Evolutionary conservation across 2,329 filamentous ascomycete genomes (phyloP).

Genomic region (Plenodomus lindquistii): DNA sequence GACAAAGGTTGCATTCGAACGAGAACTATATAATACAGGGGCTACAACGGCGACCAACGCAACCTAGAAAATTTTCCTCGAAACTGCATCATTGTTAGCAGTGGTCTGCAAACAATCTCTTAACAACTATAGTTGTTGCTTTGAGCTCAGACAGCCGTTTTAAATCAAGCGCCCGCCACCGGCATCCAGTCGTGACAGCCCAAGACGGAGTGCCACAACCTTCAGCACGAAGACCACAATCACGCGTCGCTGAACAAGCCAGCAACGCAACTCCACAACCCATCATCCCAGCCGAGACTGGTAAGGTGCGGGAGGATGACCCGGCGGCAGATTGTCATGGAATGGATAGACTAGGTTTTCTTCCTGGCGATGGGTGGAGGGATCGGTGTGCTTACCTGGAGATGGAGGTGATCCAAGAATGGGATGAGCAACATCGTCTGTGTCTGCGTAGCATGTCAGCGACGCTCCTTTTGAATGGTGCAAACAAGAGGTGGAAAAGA

Average conservation of each 20-base stretch:
- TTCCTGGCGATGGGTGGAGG: constrained; percentile 50
- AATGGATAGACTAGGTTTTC: constrained; percentile 66
- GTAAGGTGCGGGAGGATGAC: constrained; percentile 75
- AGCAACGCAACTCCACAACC: constrained; percentile 72
- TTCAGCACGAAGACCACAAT: constrained; percentile 61
- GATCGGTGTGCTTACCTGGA: constrained; percentile 27
- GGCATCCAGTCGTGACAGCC: constrained; percentile 56
- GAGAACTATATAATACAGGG: neutral
- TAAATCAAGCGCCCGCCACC: constrained; percentile 69
- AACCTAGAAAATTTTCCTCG: neutral
- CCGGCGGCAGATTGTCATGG: constrained; percentile 65
- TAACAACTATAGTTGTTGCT: constrained; percentile 10
- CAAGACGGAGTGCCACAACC: constrained; percentile 44
- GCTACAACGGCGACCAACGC: neutral
- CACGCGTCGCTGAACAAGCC: constrained; percentile 48
- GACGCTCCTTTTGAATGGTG: constrained; percentile 2
- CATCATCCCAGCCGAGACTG: constrained; percentile 60
- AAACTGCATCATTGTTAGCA: constrained; percentile 13
- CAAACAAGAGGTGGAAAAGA: constrained; percentile 1
- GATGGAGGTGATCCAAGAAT: too few relatives aligned
- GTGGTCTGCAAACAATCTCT: constrained; percentile 5
- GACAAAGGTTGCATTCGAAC: neutral
- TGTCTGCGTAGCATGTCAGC: constrained; percentile 23
- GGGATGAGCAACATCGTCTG: neutral
- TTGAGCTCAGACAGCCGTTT: constrained; percentile 66